phyloP scores from a whole-genome alignment of 2,329 filamentous ascomycete species.

The Hysterium pulicare region DNA sequence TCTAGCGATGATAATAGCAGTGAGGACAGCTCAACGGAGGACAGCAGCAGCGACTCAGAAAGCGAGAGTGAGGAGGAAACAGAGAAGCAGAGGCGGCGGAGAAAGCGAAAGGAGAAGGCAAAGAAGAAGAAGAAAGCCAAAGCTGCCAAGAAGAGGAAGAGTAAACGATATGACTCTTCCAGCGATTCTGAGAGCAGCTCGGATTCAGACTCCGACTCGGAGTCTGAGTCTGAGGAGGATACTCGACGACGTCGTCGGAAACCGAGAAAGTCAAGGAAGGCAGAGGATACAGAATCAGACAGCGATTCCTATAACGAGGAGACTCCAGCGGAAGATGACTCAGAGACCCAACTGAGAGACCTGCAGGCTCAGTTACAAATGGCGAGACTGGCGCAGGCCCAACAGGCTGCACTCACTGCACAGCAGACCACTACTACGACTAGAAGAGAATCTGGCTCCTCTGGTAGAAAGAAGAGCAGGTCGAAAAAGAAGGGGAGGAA shows the following conservation, averaged over 20 bases:
- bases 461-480: slow-evolving; percentile 4
- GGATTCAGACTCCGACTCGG: slow-evolving; percentile 10
- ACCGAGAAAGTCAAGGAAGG: slow-evolving; percentile 8
- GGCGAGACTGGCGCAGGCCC: slow-evolving; percentile 5
- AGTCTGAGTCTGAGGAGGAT: slow-evolving; percentile 8
- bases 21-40: background rate
- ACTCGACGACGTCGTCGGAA: slow-evolving; percentile 5
- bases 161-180: slow-evolving; percentile 16
- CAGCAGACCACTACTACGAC: slow-evolving; percentile 3
- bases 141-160: slow-evolving; percentile 13
- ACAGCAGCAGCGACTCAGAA: slow-evolving; percentile 4
- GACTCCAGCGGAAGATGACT: background rate
- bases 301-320: slow-evolving; percentile 2
- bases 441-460: background rate
- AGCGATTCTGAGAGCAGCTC: slow-evolving; percentile 9
- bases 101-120: slow-evolving; percentile 8
- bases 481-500: slow-evolving; percentile 15
- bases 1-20: slow-evolving; percentile 5
- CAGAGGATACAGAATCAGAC: slow-evolving; percentile 5
- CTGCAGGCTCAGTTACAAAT: slow-evolving; percentile 9
- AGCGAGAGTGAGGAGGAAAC: slow-evolving; percentile 3
- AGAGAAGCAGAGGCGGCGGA: slow-evolving; percentile 8
- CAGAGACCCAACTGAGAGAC: slow-evolving; percentile 1
- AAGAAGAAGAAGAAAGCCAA: slow-evolving; percentile 19
- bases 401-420: slow-evolving; percentile 8